Conservation (phyloP, 2,329 filamentous ascomycete genomes). For the Colletotrichum trifolii region DNA sequence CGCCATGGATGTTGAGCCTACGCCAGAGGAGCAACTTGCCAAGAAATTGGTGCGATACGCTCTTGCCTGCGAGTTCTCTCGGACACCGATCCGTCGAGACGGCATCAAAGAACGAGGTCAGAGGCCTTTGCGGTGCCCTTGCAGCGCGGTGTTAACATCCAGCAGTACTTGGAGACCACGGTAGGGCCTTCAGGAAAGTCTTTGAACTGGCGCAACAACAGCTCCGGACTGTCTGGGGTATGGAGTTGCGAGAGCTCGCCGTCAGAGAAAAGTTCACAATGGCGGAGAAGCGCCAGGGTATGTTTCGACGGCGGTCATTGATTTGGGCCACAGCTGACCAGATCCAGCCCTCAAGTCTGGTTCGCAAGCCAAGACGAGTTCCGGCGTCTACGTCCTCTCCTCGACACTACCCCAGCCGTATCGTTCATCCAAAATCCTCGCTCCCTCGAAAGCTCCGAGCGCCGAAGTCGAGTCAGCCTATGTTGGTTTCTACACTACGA, state of each 20-base stretch:
- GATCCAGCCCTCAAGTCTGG: conserved; percentile 55
- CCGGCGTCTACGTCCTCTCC: conserved; percentile 81
- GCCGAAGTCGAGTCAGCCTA: conserved; percentile 80
- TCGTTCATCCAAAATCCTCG: conserved; percentile 73
- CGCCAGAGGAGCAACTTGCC: conserved; percentile 62
- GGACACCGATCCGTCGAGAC: conserved; percentile 68
- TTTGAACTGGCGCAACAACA: conserved; percentile 82
- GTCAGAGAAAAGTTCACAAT: conserved; percentile 83
- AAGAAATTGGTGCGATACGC: conserved; percentile 78
- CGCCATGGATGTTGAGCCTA: conserved; percentile 47
- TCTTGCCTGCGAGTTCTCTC: conserved; percentile 72
- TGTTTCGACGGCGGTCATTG: conserved; percentile 37
- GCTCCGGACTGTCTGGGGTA: conserved; percentile 82
- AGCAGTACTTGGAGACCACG: conserved; percentile 76
- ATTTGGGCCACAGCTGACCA: neutral
- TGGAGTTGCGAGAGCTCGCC: conserved; percentile 89
- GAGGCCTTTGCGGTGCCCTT: conserved; percentile 2
- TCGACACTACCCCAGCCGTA: conserved; percentile 77
- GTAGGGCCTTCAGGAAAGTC: conserved; percentile 78
- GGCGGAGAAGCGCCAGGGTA: conserved; percentile 80
- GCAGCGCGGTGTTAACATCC: neutral
- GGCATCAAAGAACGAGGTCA: conserved; percentile 73
- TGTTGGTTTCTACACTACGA: conserved; percentile 80
- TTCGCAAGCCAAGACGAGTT: conserved; percentile 64
- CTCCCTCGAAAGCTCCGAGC: conserved; percentile 74